Percentiles rank a stretch among this genome's conserved stretches.
Evolutionary conservation across 148 eudicot genomes (phyloP).

Genomic region (Beta vulgaris): DNA sequence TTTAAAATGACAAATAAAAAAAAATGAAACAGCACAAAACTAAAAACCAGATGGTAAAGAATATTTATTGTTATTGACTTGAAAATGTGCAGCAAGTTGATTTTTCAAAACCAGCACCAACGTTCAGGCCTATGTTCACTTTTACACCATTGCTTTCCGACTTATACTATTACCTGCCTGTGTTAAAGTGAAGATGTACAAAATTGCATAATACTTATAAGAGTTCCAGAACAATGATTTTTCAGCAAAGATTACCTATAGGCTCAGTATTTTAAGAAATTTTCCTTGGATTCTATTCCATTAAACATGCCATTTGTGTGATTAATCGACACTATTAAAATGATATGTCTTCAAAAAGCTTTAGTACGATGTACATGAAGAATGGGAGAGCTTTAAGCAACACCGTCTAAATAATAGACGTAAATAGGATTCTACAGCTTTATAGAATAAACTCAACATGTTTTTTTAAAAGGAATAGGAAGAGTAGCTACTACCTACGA

Average conservation of each 20-base stretch:
- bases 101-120: neutral
- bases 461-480: constrained; percentile 11
- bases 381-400: no score
- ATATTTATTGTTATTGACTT: neutral
- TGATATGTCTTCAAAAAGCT: no score
- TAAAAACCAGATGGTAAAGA: neutral
- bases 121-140: neutral
- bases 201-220: neutral
- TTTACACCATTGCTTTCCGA: neutral
- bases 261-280: neutral
- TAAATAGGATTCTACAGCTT: neutral
- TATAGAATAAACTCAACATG: neutral
- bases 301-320: no score
- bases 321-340: no score
- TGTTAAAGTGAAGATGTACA: neutral
- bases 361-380: no score
- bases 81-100: neutral
- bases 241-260: neutral
- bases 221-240: neutral
- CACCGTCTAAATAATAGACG: no score
- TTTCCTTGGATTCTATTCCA: neutral
- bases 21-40: neutral
- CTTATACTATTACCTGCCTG: neutral
- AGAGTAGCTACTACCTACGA: constrained; percentile 58
- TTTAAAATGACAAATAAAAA: neutral